Base-by-base conservation (phyloP, 495 filamentous ascomycete species). In the Margaritispora aquatica region DNA sequence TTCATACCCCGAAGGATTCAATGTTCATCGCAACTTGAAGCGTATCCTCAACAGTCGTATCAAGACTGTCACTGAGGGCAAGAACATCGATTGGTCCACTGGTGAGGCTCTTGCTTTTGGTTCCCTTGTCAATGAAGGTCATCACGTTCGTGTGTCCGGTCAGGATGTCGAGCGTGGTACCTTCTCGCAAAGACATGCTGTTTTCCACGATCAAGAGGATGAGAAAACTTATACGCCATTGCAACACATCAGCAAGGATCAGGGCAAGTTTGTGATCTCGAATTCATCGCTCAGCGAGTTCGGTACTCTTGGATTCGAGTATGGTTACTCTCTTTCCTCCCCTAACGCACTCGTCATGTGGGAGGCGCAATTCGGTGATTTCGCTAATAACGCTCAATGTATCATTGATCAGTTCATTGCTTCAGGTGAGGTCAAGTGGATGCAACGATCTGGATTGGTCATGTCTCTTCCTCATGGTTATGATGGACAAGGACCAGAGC, bases 131-230 rank as follows among this genome's bases (percentile, higher is more conserved):
- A 82, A 80, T 36, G 94, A 98, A 74, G 95, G 95, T 26, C 89
- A 95, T 73, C 94, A 98, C 71, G 92, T 98, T 65, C 88, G 94
- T 74, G 85, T 98, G 17, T 97, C 94, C 58, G 94, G 94, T 61
- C 94, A 98, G 78, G 94, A 98, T 78, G 94, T 98, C 57, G 93
- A 98, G 81, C 90, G 94, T 83, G 94, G 94, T 75, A 98, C 94
- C 59, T 98, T 98, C 84, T 98, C 94, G 24, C 94, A 98, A 79
- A 86, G 94, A 67, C 94, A 98, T 71, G 86, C 94, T 59, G 93
- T 98, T 57, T 84, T 98, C 67, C 94, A 97, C 75, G 95, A 98
- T 75, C 94, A 98, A 77, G 89, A 94, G 71, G 92, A 71, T 63
- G 94, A 98, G 74, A 76, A 80, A 58, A 96, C 91, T 15, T 96